Evolutionary conservation across 2,329 filamentous ascomycete species (phyloP).

Genomic region (Epichloe coenophiala): DNA sequence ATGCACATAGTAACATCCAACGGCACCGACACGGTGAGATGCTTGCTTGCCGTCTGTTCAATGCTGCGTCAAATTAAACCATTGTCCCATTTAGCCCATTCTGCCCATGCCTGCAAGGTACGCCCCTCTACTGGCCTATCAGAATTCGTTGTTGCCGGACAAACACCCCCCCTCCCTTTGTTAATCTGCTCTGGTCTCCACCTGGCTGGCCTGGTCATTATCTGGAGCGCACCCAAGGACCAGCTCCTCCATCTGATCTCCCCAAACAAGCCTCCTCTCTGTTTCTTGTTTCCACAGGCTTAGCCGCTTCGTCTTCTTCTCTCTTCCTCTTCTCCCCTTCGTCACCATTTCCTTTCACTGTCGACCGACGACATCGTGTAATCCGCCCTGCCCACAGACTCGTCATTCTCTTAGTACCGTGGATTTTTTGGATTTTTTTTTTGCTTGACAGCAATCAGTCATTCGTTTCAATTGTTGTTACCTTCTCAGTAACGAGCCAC

Average conservation of each 20-base stretch:
- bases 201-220: neutral
- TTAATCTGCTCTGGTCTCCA: neutral
- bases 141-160: neutral
- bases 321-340: conserved; percentile 17
- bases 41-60: neutral
- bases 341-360: conserved; percentile 18
- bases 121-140: neutral
- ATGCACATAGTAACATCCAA: no score
- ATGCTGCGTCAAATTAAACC: conserved; percentile 5
- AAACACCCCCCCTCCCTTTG: neutral
- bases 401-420: conserved; percentile 37
- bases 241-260: conserved; percentile 1
- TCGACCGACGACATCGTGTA: conserved; percentile 21
- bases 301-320: conserved; percentile 10
- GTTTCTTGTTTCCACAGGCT: conserved; percentile 12
- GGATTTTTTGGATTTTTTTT: conserved; percentile 5
- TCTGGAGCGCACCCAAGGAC: neutral
- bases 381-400: conserved; percentile 41
- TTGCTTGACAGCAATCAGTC: conserved; percentile 14
- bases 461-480: conserved; percentile 22
- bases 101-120: conserved; percentile 4
- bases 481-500: neutral
- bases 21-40: neutral
- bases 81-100: neutral
- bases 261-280: conserved; percentile 2